Percentiles rank a stretch among this genome's conserved stretches.
Evolutionary conservation across 345 rosid genomes (phyloP).

Genomic region (Boechera divaricarpa): DNA sequence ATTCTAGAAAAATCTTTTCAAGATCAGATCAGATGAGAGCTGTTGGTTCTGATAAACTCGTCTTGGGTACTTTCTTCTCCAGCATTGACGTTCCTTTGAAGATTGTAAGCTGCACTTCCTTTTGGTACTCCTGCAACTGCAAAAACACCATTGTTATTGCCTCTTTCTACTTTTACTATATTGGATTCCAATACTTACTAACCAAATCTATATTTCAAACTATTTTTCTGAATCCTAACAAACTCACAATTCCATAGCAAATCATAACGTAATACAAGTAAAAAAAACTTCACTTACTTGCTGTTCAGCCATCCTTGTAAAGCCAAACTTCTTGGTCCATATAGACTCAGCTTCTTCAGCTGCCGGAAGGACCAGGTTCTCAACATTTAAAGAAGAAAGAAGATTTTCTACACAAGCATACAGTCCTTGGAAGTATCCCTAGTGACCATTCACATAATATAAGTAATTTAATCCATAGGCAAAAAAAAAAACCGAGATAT

Average conservation of each 20-base stretch:
- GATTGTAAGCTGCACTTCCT: constrained; percentile 73
- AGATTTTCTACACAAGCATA: constrained; percentile 85
- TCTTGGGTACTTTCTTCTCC: constrained; percentile 70
- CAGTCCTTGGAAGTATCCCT: constrained; percentile 94
- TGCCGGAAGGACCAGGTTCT: constrained; percentile 91
- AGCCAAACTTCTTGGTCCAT: constrained; percentile 92
- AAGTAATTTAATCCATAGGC: neutral
- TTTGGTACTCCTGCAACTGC: constrained; percentile 73
- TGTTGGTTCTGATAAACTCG: constrained; percentile 38
- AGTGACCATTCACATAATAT: constrained; percentile 12
- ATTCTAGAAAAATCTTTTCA: constrained; percentile 26
- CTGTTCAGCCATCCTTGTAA: constrained; percentile 72
- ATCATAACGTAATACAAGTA: neutral
- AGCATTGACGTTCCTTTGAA: constrained; percentile 88
- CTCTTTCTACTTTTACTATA: neutral
- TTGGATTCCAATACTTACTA: neutral
- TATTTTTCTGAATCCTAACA: neutral
- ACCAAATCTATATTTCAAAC: neutral
- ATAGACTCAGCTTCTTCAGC: constrained; percentile 95
- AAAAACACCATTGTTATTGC: constrained; percentile 25
- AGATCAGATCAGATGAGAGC: constrained; percentile 22
- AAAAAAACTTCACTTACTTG: constrained; percentile 54
- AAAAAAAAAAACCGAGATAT: neutral
- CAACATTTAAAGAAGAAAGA: constrained; percentile 72
- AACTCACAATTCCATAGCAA: neutral